Conservation (phyloP, 768 basidiomycete genomes). For the Suillus variegatus region DNA sequence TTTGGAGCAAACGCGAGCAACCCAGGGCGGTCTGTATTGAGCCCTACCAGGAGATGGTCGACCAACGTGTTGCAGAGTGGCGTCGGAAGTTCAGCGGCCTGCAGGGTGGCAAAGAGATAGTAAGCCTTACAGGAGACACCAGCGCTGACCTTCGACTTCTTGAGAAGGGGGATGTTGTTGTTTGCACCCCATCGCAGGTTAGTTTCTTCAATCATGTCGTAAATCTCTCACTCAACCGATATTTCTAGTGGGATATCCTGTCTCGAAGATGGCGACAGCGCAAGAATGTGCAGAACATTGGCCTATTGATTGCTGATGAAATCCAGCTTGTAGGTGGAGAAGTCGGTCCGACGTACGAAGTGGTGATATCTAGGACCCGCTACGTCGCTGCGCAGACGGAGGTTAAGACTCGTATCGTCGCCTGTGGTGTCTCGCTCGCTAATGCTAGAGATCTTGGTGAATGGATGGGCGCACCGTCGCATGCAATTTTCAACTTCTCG, state of each 20-base stretch:
- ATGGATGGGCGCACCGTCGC: constrained; percentile 94
- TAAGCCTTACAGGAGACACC: constrained; percentile 92
- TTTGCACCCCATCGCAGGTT: constrained; percentile 92
- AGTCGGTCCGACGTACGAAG: constrained; percentile 95
- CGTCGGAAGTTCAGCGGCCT: constrained; percentile 74
- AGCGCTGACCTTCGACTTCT: constrained; percentile 87
- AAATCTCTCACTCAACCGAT: constrained; percentile 6
- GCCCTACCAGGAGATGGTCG: constrained; percentile 98
- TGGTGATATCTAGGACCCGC: constrained; percentile 93
- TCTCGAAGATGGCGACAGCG: constrained; percentile 95
- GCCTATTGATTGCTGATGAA: constrained; percentile 92
- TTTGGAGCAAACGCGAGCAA: constrained; percentile 88
- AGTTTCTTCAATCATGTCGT: constrained; percentile 25
- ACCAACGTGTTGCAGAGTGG: constrained; percentile 89
- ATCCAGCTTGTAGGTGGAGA: constrained; percentile 94
- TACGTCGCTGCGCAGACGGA: constrained; percentile 95
- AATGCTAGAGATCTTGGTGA: constrained; percentile 96
- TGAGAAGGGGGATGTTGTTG: constrained; percentile 89
- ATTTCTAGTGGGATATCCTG: constrained; percentile 85
- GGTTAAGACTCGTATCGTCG: constrained; percentile 90
- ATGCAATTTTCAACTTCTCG: constrained; percentile 97
- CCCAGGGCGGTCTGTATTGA: constrained; percentile 92
- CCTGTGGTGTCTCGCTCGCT: constrained; percentile 91
- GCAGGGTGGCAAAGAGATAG: constrained; percentile 92
- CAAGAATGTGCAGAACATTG: constrained; percentile 94